Evolutionary conservation across 768 basidiomycete species (phyloP).

Genomic region (Mycena olivaceomarginata): DNA sequence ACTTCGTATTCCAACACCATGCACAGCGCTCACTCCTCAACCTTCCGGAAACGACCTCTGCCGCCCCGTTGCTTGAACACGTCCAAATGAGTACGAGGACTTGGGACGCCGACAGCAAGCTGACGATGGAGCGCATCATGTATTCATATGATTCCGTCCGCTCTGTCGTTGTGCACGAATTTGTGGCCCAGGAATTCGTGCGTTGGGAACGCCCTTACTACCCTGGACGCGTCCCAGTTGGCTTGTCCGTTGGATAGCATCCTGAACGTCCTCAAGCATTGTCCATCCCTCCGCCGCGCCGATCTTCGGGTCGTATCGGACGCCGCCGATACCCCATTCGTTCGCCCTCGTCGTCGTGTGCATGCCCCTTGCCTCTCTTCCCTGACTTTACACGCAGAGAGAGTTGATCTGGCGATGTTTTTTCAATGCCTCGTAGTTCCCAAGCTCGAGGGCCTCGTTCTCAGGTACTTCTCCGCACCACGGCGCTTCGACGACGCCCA

Average conservation of each 20-base stretch:
- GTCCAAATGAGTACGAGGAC: slow-evolving; percentile 27
- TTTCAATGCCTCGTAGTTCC: slow-evolving; percentile 31
- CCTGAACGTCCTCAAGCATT: slow-evolving; percentile 29
- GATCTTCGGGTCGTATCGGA: slow-evolving; percentile 24
- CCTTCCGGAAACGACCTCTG: slow-evolving; percentile 11
- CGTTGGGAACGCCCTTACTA: slow-evolving; percentile 36
- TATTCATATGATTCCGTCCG: slow-evolving; percentile 32
- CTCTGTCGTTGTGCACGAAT: slow-evolving; percentile 38
- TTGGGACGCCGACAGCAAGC: slow-evolving; percentile 28
- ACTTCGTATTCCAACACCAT: slow-evolving; percentile 31
- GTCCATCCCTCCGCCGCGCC: slow-evolving; percentile 34
- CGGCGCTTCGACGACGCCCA: slow-evolving; percentile 30
- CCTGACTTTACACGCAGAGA: slow-evolving; percentile 29
- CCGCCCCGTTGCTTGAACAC: slow-evolving; percentile 40
- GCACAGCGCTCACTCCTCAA: slow-evolving; percentile 30
- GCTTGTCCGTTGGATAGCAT: slow-evolving; percentile 15
- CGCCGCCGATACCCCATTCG: slow-evolving; percentile 15
- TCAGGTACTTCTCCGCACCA: slow-evolving; percentile 25
- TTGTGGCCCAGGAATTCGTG: slow-evolving; percentile 25
- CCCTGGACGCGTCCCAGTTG: slow-evolving; percentile 34
- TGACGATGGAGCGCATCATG: slow-evolving; percentile 30
- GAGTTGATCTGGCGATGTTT: slow-evolving; percentile 26
- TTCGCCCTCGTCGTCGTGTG: slow-evolving; percentile 20
- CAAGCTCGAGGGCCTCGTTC: slow-evolving; percentile 33
- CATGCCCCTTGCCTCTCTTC: slow-evolving; percentile 29